These are phyloP conservation scores for Prunus kanzakura DNA, from an alignment of 306 rosid genomes.

Conservation along the genomic window DNA sequence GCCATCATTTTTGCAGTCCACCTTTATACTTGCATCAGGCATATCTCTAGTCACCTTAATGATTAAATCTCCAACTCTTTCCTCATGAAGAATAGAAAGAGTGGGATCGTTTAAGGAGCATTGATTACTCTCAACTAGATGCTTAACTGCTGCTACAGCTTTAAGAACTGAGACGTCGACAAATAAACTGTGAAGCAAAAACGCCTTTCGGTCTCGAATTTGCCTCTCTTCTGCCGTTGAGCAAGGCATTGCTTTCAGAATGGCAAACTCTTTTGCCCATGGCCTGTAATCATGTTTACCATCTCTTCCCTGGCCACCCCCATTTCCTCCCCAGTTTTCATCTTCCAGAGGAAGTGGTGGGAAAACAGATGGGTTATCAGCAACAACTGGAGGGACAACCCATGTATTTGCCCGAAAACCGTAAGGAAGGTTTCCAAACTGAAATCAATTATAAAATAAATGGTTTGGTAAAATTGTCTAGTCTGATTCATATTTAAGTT, in stretches of 20 bases:
- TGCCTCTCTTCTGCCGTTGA: slow-evolving; percentile 90
- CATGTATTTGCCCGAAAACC: slow-evolving; percentile 97
- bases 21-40: slow-evolving; percentile 73
- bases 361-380: slow-evolving; percentile 66
- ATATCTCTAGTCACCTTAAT: slow-evolving; percentile 75
- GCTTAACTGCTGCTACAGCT: slow-evolving; percentile 71
- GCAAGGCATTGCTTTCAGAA: slow-evolving; percentile 89
- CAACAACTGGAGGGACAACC: slow-evolving; percentile 94
- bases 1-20: slow-evolving; percentile 87
- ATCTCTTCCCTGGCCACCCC: slow-evolving; percentile 93
- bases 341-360: slow-evolving; percentile 83
- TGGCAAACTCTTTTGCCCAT: slow-evolving; percentile 86
- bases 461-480: slow-evolving; percentile 15
- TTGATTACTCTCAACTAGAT: slow-evolving; percentile 39
- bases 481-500: slow-evolving; percentile 8
- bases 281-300: slow-evolving; percentile 61
- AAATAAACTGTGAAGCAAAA: slow-evolving; percentile 90
- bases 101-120: slow-evolving; percentile 32
- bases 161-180: slow-evolving; percentile 80
- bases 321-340: slow-evolving; percentile 90
- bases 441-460: slow-evolving; percentile 32
- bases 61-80: slow-evolving; percentile 64
- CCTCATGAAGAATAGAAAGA: slow-evolving; percentile 48
- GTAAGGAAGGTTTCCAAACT: slow-evolving; percentile 98
- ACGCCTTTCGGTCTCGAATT: slow-evolving; percentile 87